Evolutionary conservation across 163 green algal genomes (phyloP).

Genomic region (Botryococcus braunii): DNA sequence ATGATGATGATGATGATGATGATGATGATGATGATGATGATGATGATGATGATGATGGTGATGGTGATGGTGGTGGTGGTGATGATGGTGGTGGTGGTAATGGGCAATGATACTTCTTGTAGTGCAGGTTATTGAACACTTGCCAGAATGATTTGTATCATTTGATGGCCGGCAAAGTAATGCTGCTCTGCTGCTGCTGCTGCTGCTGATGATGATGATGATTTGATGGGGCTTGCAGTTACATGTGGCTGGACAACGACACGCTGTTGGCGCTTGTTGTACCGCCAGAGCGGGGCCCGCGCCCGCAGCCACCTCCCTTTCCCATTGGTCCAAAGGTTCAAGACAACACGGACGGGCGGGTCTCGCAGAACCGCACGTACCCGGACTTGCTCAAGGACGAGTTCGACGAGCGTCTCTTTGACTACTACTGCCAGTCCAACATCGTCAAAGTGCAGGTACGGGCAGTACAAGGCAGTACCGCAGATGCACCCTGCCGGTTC

Average conservation of each 20-base stretch:
- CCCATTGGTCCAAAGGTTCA: slow-evolving; percentile 43
- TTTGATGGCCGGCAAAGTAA: not conserved
- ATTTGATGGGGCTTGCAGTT: slow-evolving; percentile 61
- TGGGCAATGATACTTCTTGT: too few relatives aligned
- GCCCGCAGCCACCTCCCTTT: slow-evolving; percentile 28
- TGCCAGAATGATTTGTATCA: too few relatives aligned
- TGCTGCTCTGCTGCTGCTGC: too few relatives aligned
- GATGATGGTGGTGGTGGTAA: too few relatives aligned
- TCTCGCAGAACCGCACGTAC: slow-evolving; percentile 82
- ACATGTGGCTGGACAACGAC: slow-evolving; percentile 81
- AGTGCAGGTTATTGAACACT: too few relatives aligned
- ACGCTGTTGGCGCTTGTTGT: slow-evolving; percentile 69
- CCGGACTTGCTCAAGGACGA: slow-evolving; percentile 83
- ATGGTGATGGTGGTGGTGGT: too few relatives aligned
- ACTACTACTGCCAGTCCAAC: slow-evolving; percentile 71
- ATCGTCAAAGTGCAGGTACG: slow-evolving; percentile 41
- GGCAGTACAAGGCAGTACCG: too few relatives aligned
- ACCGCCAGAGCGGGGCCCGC: slow-evolving; percentile 26
- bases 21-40: too few relatives aligned
- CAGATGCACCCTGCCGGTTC: too few relatives aligned
- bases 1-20: too few relatives aligned
- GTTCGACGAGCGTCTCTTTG: slow-evolving; percentile 80
- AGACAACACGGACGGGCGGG: slow-evolving; percentile 54
- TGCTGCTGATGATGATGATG: too few relatives aligned
- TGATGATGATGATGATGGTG: too few relatives aligned